A percentile compares a stretch with the other conserved stretches of the same genome.
These are phyloP conservation scores for Leptographium lundbergii DNA, from an alignment of 2,329 filamentous ascomycete species.

Conservation along the genomic window DNA sequence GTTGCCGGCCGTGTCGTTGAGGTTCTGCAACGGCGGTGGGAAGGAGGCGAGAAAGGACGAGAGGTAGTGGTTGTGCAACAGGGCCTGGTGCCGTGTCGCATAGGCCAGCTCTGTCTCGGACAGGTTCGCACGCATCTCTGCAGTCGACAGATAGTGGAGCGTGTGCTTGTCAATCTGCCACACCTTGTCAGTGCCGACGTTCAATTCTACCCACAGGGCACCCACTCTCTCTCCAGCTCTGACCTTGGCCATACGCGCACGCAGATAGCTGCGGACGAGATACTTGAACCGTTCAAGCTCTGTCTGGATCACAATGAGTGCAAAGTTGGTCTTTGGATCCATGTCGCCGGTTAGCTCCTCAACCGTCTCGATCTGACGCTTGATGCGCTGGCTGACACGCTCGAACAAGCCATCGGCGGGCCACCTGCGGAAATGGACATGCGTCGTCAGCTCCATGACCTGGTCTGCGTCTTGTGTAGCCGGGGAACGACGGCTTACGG, in stretches of 20 bases:
- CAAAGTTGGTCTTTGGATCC: slow-evolving; percentile 85
- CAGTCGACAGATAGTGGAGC: slow-evolving; percentile 55
- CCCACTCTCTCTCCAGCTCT: not conserved
- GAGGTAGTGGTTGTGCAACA: slow-evolving; percentile 75
- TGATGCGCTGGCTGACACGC: slow-evolving; percentile 55
- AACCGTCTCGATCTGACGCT: slow-evolving; percentile 24
- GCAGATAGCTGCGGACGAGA: slow-evolving; percentile 68
- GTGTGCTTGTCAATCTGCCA: slow-evolving; percentile 64
- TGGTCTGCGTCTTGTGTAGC: not conserved
- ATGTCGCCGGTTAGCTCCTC: slow-evolving; percentile 61
- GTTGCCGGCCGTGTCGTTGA: slow-evolving; percentile 84
- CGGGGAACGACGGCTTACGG: slow-evolving; percentile 36
- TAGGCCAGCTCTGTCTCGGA: slow-evolving; percentile 71
- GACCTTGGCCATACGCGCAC: slow-evolving; percentile 81
- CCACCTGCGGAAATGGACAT: slow-evolving; percentile 31
- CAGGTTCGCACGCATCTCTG: slow-evolving; percentile 45
- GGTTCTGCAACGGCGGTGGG: slow-evolving; percentile 61
- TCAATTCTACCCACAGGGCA: not conserved
- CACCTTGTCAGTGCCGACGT: not conserved
- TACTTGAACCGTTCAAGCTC: slow-evolving; percentile 93
- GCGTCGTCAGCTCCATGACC: not conserved
- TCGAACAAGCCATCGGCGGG: slow-evolving; percentile 64
- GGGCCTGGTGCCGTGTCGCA: slow-evolving; percentile 68
- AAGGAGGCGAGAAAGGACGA: slow-evolving; percentile 76
- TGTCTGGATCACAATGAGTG: slow-evolving; percentile 88